Evolutionary conservation across 768 basidiomycete species (phyloP), one percentile per base, ranked within the genome.

Genomic region (Rhodotorula graminis): DNA sequence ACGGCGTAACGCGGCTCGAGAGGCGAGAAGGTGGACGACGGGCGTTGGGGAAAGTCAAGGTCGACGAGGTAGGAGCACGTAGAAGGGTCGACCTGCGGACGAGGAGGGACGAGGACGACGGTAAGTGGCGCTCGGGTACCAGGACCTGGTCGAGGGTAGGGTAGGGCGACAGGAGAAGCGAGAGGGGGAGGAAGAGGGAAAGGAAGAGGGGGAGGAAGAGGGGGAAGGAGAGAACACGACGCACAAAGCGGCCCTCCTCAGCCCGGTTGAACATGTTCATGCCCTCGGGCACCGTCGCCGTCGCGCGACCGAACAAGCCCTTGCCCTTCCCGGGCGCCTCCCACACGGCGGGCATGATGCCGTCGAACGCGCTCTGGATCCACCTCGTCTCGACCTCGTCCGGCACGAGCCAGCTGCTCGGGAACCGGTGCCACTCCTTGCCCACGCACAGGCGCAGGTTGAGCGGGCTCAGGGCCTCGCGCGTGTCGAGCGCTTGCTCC

Each of bases 371-470:
- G 81, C 90, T 93, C 83, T 93, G 91, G 80, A 98, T 84, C 81
- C 93, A 97, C 69, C 89, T 85, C n/a, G 95, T 87, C 40, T 87
- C 84, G 69, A 98, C 82, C 40, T 87, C 90, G 69, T 88, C 86
- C 3, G 94, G 93, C 31, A 98, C 85, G 61, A 95, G 85, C 81
- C 90, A 97, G 80, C 90, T 89, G 8, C 92, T 87, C 6, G 93
- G 91, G 84, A 93, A 99, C 33, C 95, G 86, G 79, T 97, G 84
- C 96, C 96, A 99, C 82, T 99, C 96, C 80, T 93, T 94, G 61
- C 89, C 92, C 63, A 90, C 84, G 82, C 96, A 99, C 2, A 99
- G 79, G 42, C 84, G 87, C 69, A 98, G 82, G 68, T 88, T 85
- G 77, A 93, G 87, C 21, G 86, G 83, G 68, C 84, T 84, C 78